Percentiles rank a stretch among this genome's conserved stretches.
phyloP scores from a whole-genome alignment of 2,329 filamentous ascomycete species.

The Ciborinia camelliae region DNA sequence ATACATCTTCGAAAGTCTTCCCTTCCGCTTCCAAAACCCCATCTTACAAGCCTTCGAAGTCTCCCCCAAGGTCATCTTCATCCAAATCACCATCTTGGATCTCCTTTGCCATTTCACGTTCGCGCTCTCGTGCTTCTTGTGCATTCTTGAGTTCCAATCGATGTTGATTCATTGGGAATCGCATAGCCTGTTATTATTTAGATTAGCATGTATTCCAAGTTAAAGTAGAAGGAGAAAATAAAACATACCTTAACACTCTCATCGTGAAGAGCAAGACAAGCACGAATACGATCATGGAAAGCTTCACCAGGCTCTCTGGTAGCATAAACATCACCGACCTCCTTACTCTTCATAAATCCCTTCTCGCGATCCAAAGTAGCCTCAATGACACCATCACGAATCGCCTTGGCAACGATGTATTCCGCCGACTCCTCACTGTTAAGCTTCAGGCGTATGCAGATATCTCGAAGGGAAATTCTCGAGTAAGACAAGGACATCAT shows the following conservation, averaged over 20 bases:
- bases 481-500: slow-evolving; percentile 99
- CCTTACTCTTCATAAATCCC: slow-evolving; percentile 98
- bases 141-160: slow-evolving; percentile 95
- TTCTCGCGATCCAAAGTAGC: slow-evolving; percentile 89
- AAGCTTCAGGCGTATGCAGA: slow-evolving; percentile 90
- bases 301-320: slow-evolving; percentile 94
- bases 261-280: slow-evolving; percentile 87
- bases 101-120: slow-evolving; percentile 97
- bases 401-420: slow-evolving; percentile 98
- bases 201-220: slow-evolving; percentile 8
- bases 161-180: slow-evolving; percentile 99
- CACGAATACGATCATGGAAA: slow-evolving; percentile 94
- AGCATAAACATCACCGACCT: slow-evolving; percentile 91
- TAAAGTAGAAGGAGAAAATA: neutral
- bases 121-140: slow-evolving; percentile 93
- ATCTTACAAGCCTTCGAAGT: slow-evolving; percentile 89
- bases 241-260: slow-evolving; percentile 88
- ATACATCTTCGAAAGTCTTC: slow-evolving; percentile 8
- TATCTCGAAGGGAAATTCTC: slow-evolving; percentile 92
- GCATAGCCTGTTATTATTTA: slow-evolving; percentile 68
- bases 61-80: slow-evolving; percentile 90
- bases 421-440: slow-evolving; percentile 96
- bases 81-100: slow-evolving; percentile 97
- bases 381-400: slow-evolving; percentile 95
- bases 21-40: neutral